Evolutionary conservation across 768 basidiomycete genomes (phyloP), one percentile per base, ranked within the genome.

Genomic region (Rhizopogon roseolus): DNA sequence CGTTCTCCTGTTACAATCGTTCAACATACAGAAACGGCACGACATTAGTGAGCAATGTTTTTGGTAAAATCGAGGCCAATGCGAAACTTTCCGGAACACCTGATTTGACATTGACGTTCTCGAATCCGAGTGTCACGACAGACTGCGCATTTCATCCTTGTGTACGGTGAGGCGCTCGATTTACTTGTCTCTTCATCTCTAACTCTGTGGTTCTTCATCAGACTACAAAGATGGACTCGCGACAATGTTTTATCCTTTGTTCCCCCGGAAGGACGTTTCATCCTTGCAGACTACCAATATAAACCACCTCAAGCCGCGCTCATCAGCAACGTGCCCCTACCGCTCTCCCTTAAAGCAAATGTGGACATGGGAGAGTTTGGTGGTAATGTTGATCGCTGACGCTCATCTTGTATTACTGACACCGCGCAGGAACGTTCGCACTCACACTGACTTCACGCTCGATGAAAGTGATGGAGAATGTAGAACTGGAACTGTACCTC

Each of bases 91-190:
- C 92, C 40, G 90, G 90, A 42, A 94, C 86, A 41, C 95, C 95
- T n/a, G 95, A 97, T 63, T 78, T 95, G 50, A 73, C 85, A 2
- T 67, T 96, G 54, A 82, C 79, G 13, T 90, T 96, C 65, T 76
- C 81, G 6, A 93, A 91, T 65, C 79, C 90, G 1, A 81, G 81
- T 60, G 78, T 82, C 29, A 72, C 94, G 61, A 75, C 74, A 2
- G 90, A 95, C 60, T 88, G 86, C 57, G 82, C 90, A 2, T 96
- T 98, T 68, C 96, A 98, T 66, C 84, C 94, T 29, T 97, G 93
- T 66, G 85, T 98, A 53, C 81, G 95, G 92, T 92, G 67, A 54
- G 81, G 57, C 14, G 52, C 22, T 14, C 39, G 50, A 51, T 41
- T 22, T 39, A 43, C 39, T 50, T 27, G 25, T 44, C 17, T 27